Evolutionary conservation across 2,329 filamentous ascomycete genomes (phyloP), one percentile per base, ranked within the genome.

Genomic region (Periconia sp.): DNA sequence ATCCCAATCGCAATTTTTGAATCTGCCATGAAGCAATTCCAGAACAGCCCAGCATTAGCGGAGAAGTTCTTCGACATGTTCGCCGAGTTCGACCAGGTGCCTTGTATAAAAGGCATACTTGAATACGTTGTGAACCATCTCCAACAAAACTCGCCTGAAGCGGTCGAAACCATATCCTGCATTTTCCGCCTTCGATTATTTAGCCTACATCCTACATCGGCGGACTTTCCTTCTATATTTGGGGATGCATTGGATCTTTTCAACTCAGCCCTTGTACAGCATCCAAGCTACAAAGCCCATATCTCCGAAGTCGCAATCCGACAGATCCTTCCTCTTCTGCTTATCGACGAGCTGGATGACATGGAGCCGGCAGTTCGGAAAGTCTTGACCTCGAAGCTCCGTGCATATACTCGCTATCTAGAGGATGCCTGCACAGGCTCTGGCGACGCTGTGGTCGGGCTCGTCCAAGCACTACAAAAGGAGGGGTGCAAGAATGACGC

Each of bases 1-100:
- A 96, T 99, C 55, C 92, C 94, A 2, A 81, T 91, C 42, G 91
- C 92, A 26, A 89, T 99, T 34, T 96, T 96, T 63, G 90, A 96
- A 61, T 84, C 89, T 16, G 86, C 91, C 5, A 84, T 85, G 73
- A 89, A 87, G 67, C 86, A 96, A 59, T 81, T 87, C 38, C 84
- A 88, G 53, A 84, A 86, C 65, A 82, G 81, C 46, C 71, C 84
- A 2, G 73, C 76, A 1, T 78, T 90, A 5, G 89, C 84, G 3
- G 84, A 87, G 59, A 74, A 80, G 16, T 96, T 96, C 71, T 97
- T 94, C 70, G 76, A 87, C 59, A 81, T 95, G 73, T 87, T 95
- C 52, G 77, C 83, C 2, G 74, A 78, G 5, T 96, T 95, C 68
- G 75, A 78, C 15, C 73, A 82, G 28, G 75, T 91, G 21, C 79